These are phyloP conservation scores for Penicillium sp. DNA, from an alignment of 2,329 filamentous ascomycete species.

Conservation along the genomic window DNA sequence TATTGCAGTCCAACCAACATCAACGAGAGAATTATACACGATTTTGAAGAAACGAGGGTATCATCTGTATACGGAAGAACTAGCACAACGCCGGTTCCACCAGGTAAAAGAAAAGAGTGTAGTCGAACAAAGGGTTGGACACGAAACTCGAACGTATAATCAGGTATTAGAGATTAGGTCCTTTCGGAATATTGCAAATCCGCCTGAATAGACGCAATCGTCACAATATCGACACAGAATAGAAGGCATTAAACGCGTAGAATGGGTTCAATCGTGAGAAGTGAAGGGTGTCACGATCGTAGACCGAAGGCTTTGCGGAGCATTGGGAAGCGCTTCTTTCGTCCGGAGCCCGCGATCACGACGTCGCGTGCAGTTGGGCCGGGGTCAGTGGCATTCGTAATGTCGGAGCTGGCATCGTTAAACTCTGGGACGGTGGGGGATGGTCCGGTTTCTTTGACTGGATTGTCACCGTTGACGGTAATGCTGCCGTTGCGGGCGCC, in stretches of 20 bases:
- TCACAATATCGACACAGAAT: not conserved
- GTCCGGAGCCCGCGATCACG: constrained; percentile 36
- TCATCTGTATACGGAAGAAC: constrained; percentile 11
- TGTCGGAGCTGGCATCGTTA: constrained; percentile 14
- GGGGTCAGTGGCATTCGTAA: constrained; percentile 11
- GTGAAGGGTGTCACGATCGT: constrained; percentile 17
- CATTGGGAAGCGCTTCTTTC: constrained; percentile 47
- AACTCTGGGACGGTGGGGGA: constrained; percentile 5
- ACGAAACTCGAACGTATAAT: constrained; percentile 12
- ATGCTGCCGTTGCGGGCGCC: constrained; percentile 9
- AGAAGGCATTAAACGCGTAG: not conserved
- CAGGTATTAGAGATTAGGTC: constrained; percentile 27
- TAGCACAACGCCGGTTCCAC: not conserved
- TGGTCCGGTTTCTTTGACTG: constrained; percentile 10
- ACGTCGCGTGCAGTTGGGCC: constrained; percentile 26
- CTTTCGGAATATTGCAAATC: constrained; percentile 10
- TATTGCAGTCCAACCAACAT: not conserved
- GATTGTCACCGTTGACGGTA: constrained; percentile 10
- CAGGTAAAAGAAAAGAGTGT: constrained; percentile 1
- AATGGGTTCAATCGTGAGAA: not conserved
- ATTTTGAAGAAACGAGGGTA: constrained; percentile 7
- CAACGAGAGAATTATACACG: constrained; percentile 3
- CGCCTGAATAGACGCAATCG: not conserved
- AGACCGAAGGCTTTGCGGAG: constrained; percentile 47
- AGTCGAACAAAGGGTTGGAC: not conserved